Evolutionary conservation across 2,329 filamentous ascomycete species (phyloP).

Genomic region (Ascochyta clinopodiicola): DNA sequence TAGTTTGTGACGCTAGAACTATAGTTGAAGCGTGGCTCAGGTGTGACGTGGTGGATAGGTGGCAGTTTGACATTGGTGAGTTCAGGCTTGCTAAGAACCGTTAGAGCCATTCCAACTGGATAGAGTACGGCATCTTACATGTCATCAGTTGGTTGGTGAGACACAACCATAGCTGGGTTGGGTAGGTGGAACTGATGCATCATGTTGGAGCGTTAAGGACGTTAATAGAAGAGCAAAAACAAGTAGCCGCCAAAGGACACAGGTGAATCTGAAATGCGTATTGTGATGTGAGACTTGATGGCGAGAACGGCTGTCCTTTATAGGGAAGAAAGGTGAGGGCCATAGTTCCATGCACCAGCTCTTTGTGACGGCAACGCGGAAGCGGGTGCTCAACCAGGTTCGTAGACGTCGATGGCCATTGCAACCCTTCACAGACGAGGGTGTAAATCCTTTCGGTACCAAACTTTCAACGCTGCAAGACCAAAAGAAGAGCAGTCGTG

Average conservation of each 20-base stretch:
- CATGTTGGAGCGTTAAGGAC: neutral
- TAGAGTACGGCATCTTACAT: conserved; percentile 5
- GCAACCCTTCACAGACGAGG: conserved; percentile 15
- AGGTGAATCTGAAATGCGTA: conserved; percentile 1
- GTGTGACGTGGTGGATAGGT: conserved; percentile 14
- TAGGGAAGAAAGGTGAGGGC: conserved; percentile 2
- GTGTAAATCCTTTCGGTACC: conserved; percentile 18
- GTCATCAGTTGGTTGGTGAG: conserved; percentile 9
- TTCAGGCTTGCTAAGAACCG: conserved; percentile 5
- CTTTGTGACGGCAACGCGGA: conserved; percentile 20
- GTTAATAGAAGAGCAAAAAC: conserved; percentile 1
- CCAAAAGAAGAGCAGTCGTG: conserved; percentile 11
- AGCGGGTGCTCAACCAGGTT: conserved; percentile 17
- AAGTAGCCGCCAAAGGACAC: conserved; percentile 13
- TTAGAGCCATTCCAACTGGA: neutral
- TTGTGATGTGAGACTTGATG: neutral
- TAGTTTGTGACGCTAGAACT: conserved; percentile 9
- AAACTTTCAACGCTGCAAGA: conserved; percentile 10
- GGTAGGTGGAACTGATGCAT: conserved; percentile 19
- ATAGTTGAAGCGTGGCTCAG: conserved; percentile 7
- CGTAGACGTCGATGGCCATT: conserved; percentile 13
- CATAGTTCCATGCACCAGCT: conserved; percentile 12
- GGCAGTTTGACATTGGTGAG: conserved; percentile 14
- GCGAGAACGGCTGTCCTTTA: conserved; percentile 11
- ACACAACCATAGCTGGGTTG: conserved; percentile 16